Percentiles rank a stretch among this genome's conserved stretches.
Conservation (phyloP, 164 flowering plant genomes). For the Nymphaea thermarum region DNA sequence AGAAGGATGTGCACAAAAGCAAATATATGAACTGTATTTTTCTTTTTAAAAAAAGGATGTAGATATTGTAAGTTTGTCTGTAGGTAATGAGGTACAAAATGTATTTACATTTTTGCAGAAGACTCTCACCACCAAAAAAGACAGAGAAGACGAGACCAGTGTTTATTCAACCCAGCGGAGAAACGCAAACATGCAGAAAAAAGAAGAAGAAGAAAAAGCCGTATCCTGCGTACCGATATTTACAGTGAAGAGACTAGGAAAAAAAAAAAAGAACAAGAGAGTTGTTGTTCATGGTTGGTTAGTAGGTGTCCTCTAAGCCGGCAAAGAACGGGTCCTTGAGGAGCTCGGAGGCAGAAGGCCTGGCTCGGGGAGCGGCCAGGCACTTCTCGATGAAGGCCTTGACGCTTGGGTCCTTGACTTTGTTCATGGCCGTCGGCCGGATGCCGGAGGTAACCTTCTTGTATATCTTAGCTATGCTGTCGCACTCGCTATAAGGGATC, state of each 20-base stretch:
- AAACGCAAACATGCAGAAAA: neutral
- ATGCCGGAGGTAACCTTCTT: slow-evolving; percentile 57
- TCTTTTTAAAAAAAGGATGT: too few species aligned
- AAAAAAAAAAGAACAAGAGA: too few species aligned
- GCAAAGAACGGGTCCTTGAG: slow-evolving; percentile 53
- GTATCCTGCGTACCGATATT: too few species aligned
- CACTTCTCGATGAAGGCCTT: slow-evolving; percentile 62
- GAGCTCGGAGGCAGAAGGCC: slow-evolving; percentile 69
- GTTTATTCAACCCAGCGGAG: too few species aligned
- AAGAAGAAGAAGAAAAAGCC: too few species aligned
- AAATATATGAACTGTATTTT: too few species aligned
- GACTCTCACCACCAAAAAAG: neutral
- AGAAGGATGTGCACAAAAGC: too few species aligned
- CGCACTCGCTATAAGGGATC: slow-evolving; percentile 69
- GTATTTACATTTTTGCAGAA: neutral
- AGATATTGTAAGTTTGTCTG: neutral
- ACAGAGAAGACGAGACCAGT: neutral
- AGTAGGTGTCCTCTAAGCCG: slow-evolving; percentile 23
- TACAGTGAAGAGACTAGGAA: too few species aligned
- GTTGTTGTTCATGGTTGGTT: slow-evolving; percentile 8
- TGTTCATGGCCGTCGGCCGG: slow-evolving; percentile 44
- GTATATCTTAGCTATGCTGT: slow-evolving; percentile 52
- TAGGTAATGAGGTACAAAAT: neutral
- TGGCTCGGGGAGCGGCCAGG: slow-evolving; percentile 35
- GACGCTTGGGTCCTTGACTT: slow-evolving; percentile 50